Base-by-base conservation (phyloP, 2,329 filamentous ascomycete genomes). In the Neofusicoccum kwambonambiense region DNA sequence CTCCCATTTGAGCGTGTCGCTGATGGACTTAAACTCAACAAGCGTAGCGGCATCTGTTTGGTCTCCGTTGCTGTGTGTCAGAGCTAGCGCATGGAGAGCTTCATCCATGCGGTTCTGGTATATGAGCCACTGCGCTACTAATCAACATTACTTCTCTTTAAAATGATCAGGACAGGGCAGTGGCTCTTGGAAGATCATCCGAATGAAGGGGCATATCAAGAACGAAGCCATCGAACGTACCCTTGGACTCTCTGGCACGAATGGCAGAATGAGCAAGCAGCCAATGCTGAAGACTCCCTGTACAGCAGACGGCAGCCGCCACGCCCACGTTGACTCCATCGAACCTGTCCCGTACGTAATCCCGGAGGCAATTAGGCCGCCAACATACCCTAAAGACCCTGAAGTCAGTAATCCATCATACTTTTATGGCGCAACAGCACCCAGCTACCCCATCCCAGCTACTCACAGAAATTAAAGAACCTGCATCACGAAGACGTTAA, bases 291-390 rank as follows among this genome's bases (percentile, higher is more conserved):
- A 78, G 45, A 83, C 68, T 69, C 74, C 76, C 70, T 83, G 77
- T 62, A 83, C 72, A 13, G 81, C 68, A 0, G 79, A 81, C 2
- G 81, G 81, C 4, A 76, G 71, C 49, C 80, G 70, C 80, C 80
- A 83, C 13, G 80, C 78, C 80, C 81, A 82, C 7, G 78, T 82
- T 15, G 77, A 78, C 41, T 78, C 69, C 76, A 76, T 78, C 42
- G 77, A 68, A 0, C 74, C 76, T 0, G 80, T 81, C 1, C 80
- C 79, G 9, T 76, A 76, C 2, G 81, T 84, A 60, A 84, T 77
- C 5, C 81, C 81, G 4, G 82, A 80, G 0, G 82, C 81, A 39
- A 84, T 77, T 3, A 84, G 71, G 0, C 63, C 66, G 41, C 69
- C 74, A 5, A 74, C 67, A 45, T 60, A 60, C 56, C 56, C 56